Base-by-base conservation (phyloP, 768 basidiomycete genomes). In the Amanita subjunquillea region DNA sequence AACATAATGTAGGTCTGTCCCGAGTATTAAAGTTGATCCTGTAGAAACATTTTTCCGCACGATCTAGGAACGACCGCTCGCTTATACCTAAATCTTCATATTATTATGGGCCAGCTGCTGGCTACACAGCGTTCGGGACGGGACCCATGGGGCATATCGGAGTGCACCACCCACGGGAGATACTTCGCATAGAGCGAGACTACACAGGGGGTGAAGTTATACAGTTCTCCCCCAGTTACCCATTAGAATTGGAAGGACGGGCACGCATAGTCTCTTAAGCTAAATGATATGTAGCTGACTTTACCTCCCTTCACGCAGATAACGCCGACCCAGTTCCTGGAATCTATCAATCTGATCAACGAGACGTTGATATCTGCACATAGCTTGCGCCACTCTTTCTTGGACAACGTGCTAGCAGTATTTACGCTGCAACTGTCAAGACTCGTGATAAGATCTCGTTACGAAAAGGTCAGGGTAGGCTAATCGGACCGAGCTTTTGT, bases 271-370 rank as follows among this genome's bases (percentile, higher is more conserved):
- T 27, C 37, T n/a, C 20, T 54, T 47, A 23, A 40, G 17, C 37
- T 37, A 9, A 44, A 25, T 20, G 17, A 27, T 40, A 20, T 40
- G 12, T 10, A 6, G n/a, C 23, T 41, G 23, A 30, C 25, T 42
- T 53, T 37, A 45, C 30, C 17, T 41, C 20, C 39, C 23, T 25
- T 40, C 23, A 53, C 15, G 20, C 61, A 96, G 93, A 82, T 99
- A 61, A 87, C 89, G 8, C 91, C 94, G 22, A 89, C 87, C 3
- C 83, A 91, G 60, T 97, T 94, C 65, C 76, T 87, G 41, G 85
- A 90, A 65, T 87, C 91, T 29, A 85, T 98, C 64, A 93, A 94
- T 60, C 76, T 83, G 22, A 82, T 98, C 68, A 99, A 99, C 68
- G 83, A 87, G 60, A 70, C 84, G 17, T 76, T 99, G 51, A 87